Base-by-base conservation (phyloP, 1,284 basidiomycete species). In the Cystobasidium sp. region DNA sequence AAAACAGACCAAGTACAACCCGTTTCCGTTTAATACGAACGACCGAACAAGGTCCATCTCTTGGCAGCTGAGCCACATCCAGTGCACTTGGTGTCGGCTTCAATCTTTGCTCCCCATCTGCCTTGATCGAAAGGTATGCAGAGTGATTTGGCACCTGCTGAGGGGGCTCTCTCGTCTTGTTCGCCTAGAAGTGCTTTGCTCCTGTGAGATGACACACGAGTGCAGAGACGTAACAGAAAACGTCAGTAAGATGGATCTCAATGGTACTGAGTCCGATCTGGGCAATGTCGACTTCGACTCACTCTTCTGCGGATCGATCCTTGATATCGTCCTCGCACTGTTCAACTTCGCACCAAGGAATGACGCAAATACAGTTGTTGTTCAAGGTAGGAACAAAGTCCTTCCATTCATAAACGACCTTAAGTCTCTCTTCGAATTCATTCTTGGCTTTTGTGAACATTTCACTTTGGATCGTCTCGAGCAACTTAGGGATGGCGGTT, bases 271-370 rank as follows among this genome's bases (percentile, higher is more conserved):
- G 31, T 5, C 31, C 31, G 31, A 31, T 31, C 31, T 31, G 31
- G 31, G 31, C 31, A 31, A 31, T 31, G 5, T 31, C 31, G 31
- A 31, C 31, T 31, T 5, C 31, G 4, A 89, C 92, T 86, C 81
- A 94, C 92, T 90, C 87, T 82, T 88, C 86, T 47, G 89, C 93
- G 81, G 90, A 93, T 77, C 92, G 87, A 81, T 98, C 93, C 86
- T 99, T 99, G 87, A 99, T 97, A 80, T 94, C 92, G 83, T 99
- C 96, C 83, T 99, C 96, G 83, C 97, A 99, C 56, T 86, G 87
- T 82, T 93, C 93, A 56, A 86, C 87, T 84, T 99, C 94, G 84
- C 97, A 99, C 97, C 97, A 99, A 10, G 97, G 97, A 75, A 99
- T 88, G 66, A 92, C 91, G 22, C 91, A 89, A 58, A 94, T 87